Evolutionary conservation across 2,329 filamentous ascomycete genomes (phyloP).

Genomic region (Exserohilum turcica): DNA sequence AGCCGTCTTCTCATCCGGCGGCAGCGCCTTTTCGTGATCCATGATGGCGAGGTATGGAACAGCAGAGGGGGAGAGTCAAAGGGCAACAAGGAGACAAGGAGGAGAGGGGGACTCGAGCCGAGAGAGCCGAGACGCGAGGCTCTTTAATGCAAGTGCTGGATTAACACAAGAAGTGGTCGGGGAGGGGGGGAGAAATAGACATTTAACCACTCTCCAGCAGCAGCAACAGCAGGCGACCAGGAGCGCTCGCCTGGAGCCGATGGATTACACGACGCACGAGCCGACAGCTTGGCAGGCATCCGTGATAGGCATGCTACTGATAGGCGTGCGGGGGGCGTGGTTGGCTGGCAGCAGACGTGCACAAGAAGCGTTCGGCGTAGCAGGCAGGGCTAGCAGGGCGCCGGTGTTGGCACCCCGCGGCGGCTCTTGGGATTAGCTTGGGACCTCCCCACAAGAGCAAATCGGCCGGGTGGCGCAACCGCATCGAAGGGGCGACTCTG

Average conservation of each 20-base stretch:
- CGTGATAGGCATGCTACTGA: constrained; percentile 21
- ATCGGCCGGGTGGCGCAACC: constrained; percentile 67
- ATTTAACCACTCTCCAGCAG: constrained; percentile 25
- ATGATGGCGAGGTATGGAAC: constrained; percentile 18
- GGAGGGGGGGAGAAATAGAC: constrained; percentile 27
- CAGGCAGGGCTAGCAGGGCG: constrained; percentile 15
- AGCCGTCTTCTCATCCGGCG: constrained; percentile 37
- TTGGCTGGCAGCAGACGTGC: constrained; percentile 24
- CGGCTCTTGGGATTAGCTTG: constrained; percentile 21
- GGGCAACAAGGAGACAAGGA: constrained; percentile 8
- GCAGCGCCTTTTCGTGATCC: constrained; percentile 35
- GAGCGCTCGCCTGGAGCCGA: constrained; percentile 18
- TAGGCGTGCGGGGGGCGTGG: constrained; percentile 21
- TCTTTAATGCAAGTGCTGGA: constrained; percentile 32
- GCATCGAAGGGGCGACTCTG: constrained; percentile 3
- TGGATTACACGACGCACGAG: constrained; percentile 23
- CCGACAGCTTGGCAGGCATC: constrained; percentile 30
- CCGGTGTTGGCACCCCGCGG: constrained; percentile 20
- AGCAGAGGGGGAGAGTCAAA: constrained; percentile 10
- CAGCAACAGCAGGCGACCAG: constrained; percentile 32
- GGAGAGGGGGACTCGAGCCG: constrained; percentile 7
- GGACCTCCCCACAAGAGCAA: constrained; percentile 28
- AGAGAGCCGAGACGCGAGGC: constrained; percentile 20
- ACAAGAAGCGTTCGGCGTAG: constrained; percentile 25
- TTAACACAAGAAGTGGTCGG: too few species aligned